These are phyloP conservation scores for Sicyos edulis DNA, from an alignment of 306 rosid genomes.

Conservation along the genomic window DNA sequence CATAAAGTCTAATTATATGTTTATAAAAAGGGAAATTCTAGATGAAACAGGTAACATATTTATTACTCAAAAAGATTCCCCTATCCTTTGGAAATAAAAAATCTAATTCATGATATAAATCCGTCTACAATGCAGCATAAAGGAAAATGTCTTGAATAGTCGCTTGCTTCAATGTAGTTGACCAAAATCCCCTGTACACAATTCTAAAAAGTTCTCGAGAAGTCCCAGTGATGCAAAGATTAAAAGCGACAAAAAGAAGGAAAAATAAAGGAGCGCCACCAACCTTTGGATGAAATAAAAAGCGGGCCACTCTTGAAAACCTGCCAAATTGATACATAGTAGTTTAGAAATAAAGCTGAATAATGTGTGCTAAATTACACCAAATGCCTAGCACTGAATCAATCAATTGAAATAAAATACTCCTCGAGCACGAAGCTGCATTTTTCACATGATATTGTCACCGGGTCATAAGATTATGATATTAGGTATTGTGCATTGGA, in stretches of 20 bases:
- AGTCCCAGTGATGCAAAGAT: slow-evolving; percentile 9
- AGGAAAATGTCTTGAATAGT: slow-evolving; percentile 2
- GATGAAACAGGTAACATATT: not conserved
- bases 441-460: slow-evolving; percentile 9
- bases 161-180: not conserved
- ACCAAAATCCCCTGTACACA: not conserved
- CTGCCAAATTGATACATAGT: slow-evolving; percentile 42
- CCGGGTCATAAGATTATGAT: not conserved
- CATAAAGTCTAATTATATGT: not conserved
- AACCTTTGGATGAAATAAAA: slow-evolving; percentile 98
- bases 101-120: not conserved
- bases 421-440: not conserved
- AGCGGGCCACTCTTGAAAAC: slow-evolving; percentile 98
- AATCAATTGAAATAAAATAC: not conserved
- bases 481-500: not conserved
- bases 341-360: slow-evolving; percentile 32
- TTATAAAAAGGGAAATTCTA: not conserved
- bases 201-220: not conserved
- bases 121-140: not conserved
- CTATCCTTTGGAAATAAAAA: not conserved
- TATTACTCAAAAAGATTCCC: not conserved
- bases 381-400: not conserved
- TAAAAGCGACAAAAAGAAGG: slow-evolving; percentile 6
- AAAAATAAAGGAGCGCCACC: slow-evolving; percentile 27
- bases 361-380: not conserved